phyloP scores from a whole-genome alignment of 768 basidiomycete species.

The Kwoniella newhampshirensis region DNA sequence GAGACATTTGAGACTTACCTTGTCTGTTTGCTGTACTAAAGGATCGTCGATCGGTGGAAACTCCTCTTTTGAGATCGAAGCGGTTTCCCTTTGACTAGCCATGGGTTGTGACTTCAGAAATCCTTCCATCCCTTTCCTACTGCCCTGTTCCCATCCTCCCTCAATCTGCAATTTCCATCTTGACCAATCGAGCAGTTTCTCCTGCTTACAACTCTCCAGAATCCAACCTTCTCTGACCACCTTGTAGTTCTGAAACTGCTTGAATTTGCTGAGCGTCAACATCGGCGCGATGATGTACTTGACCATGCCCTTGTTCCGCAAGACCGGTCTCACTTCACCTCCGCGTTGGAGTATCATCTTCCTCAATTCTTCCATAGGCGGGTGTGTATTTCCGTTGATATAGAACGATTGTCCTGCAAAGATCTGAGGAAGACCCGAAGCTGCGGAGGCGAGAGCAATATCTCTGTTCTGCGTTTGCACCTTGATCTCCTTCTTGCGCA shows the following conservation, averaged over 20 bases:
- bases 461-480: conserved; percentile 57
- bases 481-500: conserved; percentile 86
- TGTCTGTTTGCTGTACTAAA: too few species aligned
- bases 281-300: conserved; percentile 75
- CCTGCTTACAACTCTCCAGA: conserved; percentile 69
- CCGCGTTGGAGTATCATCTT: conserved; percentile 78
- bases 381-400: conserved; percentile 87
- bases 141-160: conserved; percentile 44
- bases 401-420: conserved; percentile 78
- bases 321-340: conserved; percentile 65
- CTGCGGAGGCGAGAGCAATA: conserved; percentile 43
- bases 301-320: conserved; percentile 43
- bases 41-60: neutral
- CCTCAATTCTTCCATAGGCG: conserved; percentile 80
- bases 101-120: conserved; percentile 23
- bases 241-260: conserved; percentile 86
- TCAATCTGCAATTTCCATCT: conserved; percentile 59
- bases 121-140: conserved; percentile 44
- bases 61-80: neutral
- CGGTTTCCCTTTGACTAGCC: neutral
- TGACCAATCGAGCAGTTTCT: conserved; percentile 73
- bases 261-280: conserved; percentile 83
- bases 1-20: too few species aligned
- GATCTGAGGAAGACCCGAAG: conserved; percentile 57
- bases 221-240: conserved; percentile 89